Percentiles rank a stretch among this genome's conserved stretches.
These are phyloP conservation scores for Scheffersomyces parashehatae DNA, from an alignment of 1,139 yeast genomes.

Conservation along the genomic window DNA sequence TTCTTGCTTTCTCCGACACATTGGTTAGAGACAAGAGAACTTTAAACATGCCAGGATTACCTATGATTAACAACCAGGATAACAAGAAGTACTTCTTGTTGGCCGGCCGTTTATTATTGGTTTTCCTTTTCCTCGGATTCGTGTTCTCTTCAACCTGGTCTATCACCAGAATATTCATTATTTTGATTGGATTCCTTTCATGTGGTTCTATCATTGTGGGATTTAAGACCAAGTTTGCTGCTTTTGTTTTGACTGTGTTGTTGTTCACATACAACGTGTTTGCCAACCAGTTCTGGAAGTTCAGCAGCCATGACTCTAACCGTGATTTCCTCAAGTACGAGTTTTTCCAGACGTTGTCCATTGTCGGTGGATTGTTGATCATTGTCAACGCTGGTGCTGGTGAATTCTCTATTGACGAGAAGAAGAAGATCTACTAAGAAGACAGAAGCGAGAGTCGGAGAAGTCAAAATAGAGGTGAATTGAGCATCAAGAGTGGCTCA, in stretches of 20 bases:
- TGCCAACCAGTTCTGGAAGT: conserved; percentile 89
- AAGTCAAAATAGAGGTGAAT: too few species aligned
- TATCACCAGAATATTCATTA: conserved; percentile 61
- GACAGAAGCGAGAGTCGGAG: too few species aligned
- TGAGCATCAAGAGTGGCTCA: too few species aligned
- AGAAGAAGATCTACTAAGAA: conserved; percentile 81
- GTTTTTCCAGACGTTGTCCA: conserved; percentile 90
- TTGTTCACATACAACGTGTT: conserved; percentile 75
- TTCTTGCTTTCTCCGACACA: conserved; percentile 89
- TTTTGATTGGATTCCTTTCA: conserved; percentile 67
- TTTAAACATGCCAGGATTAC: conserved; percentile 83
- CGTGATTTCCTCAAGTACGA: conserved; percentile 92
- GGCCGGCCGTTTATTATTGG: conserved; percentile 84
- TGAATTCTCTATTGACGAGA: conserved; percentile 88
- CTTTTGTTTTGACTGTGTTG: conserved; percentile 72
- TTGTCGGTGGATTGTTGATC: conserved; percentile 89
- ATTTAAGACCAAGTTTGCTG: conserved; percentile 89
- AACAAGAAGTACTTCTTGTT: conserved; percentile 84
- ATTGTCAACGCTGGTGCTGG: conserved; percentile 98
- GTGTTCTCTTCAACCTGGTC: conserved; percentile 80
- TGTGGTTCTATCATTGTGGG: conserved; percentile 88
- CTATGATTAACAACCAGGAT: conserved; percentile 80
- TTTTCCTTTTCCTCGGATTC: conserved; percentile 84
- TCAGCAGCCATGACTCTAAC: conserved; percentile 66
- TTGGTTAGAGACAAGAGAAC: conserved; percentile 75